These are phyloP conservation scores for Hypoxylon sp. DNA, from an alignment of 2,329 filamentous ascomycete species.

Conservation along the genomic window DNA sequence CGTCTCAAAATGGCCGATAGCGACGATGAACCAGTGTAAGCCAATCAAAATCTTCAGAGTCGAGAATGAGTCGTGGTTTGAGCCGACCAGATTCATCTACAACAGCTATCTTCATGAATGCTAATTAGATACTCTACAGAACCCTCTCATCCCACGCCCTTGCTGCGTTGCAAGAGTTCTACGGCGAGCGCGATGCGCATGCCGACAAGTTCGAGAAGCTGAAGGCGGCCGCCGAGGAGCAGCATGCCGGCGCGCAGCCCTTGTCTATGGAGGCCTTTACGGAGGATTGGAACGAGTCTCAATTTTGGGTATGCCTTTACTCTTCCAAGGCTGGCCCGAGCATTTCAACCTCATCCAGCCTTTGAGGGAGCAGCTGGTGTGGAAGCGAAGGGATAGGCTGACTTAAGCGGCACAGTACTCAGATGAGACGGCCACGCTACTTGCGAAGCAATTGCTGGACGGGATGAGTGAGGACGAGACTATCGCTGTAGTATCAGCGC, in stretches of 20 bases:
- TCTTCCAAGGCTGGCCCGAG: background rate
- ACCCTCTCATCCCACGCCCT: conserved; percentile 77
- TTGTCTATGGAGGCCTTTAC: conserved; percentile 78
- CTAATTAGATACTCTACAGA: conserved; percentile 55
- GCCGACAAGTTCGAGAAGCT: conserved; percentile 78
- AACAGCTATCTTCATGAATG: background rate
- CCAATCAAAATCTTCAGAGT: background rate
- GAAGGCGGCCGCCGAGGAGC: conserved; percentile 71
- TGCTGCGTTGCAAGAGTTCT: conserved; percentile 80
- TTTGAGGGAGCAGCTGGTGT: no score
- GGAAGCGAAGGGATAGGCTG: background rate
- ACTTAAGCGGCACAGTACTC: conserved; percentile 68
- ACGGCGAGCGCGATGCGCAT: conserved; percentile 77
- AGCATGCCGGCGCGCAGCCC: conserved; percentile 55
- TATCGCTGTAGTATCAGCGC: conserved; percentile 80
- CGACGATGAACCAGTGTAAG: conserved; percentile 67
- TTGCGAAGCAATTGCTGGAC: conserved; percentile 76
- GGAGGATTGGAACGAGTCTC: conserved; percentile 87
- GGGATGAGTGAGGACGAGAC: conserved; percentile 69
- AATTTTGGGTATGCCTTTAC: conserved; percentile 79
- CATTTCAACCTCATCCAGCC: background rate
- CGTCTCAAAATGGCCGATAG: conserved; percentile 52
- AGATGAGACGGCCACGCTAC: conserved; percentile 75
- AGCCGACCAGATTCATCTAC: background rate
- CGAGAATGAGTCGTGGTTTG: background rate